These are phyloP conservation scores for Bidens hawaiensis DNA, from an alignment of 140 eudicot genomes.

Conservation along the genomic window DNA sequence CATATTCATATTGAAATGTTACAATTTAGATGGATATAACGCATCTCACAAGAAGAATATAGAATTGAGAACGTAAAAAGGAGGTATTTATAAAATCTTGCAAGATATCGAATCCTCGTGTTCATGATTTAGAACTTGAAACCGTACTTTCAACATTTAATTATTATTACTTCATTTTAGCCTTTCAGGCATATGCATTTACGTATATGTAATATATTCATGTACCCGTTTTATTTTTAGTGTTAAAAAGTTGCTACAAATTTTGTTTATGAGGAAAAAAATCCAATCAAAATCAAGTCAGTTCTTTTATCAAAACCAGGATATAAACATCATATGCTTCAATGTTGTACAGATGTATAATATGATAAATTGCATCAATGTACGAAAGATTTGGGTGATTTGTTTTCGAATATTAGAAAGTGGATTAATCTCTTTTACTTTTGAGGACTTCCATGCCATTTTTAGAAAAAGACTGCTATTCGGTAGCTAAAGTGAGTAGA, in stretches of 20 bases:
- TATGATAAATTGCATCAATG: neutral
- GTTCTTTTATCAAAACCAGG: neutral
- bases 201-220: neutral
- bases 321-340: neutral
- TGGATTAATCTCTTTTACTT: slow-evolving; percentile 19
- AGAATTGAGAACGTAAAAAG: neutral
- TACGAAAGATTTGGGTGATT: neutral
- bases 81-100: neutral
- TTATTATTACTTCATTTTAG: too few species aligned
- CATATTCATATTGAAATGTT: too few species aligned
- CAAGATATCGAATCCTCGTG: too few species aligned
- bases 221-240: too few species aligned
- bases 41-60: neutral
- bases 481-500: slow-evolving; percentile 23
- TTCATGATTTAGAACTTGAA: neutral
- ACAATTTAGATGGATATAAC: neutral
- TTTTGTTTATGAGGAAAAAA: too few species aligned
- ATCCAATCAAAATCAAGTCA: too few species aligned
- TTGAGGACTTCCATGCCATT: slow-evolving; percentile 2
- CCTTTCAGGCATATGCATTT: too few species aligned
- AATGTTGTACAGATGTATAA: neutral
- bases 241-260: neutral
- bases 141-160: neutral
- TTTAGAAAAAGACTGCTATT: slow-evolving; percentile 18
- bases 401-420: slow-evolving; percentile 16